Evolutionary conservation across 2,329 filamentous ascomycete species (phyloP).

Genomic region (Didymella pinodella): DNA sequence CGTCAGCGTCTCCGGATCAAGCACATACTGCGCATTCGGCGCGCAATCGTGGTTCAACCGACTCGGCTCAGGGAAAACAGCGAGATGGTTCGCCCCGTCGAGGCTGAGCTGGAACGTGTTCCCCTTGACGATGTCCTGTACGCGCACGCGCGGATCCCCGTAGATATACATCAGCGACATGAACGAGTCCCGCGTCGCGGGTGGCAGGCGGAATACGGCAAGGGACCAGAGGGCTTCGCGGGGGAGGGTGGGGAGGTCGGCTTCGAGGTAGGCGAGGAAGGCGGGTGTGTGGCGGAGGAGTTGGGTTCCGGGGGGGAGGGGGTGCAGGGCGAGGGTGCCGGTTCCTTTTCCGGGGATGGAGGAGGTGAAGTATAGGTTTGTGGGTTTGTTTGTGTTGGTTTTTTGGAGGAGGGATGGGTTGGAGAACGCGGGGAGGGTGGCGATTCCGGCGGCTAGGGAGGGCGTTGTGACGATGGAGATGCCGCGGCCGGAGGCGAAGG

Average conservation of each 20-base stretch:
- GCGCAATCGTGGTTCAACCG: constrained; percentile 54
- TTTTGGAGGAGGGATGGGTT: constrained; percentile 18
- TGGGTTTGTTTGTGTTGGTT: constrained; percentile 31
- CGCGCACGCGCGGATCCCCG: constrained; percentile 33
- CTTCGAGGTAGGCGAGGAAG: constrained; percentile 42
- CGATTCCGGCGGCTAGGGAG: constrained; percentile 32
- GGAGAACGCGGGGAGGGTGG: constrained; percentile 36
- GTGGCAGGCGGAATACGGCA: constrained; percentile 40
- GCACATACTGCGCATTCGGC: constrained; percentile 52
- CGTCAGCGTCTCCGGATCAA: constrained; percentile 48
- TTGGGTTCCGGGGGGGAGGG: constrained; percentile 32
- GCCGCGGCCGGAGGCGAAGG: constrained; percentile 40
- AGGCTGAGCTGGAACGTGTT: constrained; percentile 47
- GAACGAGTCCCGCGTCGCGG: constrained; percentile 26
- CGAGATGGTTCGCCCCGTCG: constrained; percentile 41
- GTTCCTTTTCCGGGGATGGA: constrained; percentile 42
- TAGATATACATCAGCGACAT: constrained; percentile 38
- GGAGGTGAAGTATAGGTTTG: constrained; percentile 30
- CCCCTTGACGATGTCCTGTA: constrained; percentile 48
- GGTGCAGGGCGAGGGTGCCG: constrained; percentile 40
- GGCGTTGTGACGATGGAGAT: constrained; percentile 49
- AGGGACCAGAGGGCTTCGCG: constrained; percentile 40
- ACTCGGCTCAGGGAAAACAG: constrained; percentile 51
- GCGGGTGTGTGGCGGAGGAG: constrained; percentile 46
- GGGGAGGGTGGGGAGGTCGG: constrained; percentile 36